Conservation (phyloP, 2,329 filamentous ascomycete species). For the Acrocalymma vagum region DNA sequence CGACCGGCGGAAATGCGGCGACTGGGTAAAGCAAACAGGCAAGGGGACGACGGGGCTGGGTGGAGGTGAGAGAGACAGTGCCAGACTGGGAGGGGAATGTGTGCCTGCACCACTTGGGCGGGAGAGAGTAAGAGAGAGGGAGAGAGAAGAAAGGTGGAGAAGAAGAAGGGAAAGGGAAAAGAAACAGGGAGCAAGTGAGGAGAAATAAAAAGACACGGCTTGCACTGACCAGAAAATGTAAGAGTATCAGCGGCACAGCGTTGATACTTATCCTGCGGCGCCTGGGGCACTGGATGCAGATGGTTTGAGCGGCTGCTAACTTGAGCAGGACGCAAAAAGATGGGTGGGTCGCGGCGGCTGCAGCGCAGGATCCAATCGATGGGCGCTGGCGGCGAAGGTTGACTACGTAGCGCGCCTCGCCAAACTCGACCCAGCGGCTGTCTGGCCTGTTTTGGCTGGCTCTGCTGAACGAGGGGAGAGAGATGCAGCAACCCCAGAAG, state of each 20-base stretch:
- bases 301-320: slow-evolving; percentile 23
- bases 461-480: slow-evolving; percentile 36
- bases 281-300: slow-evolving; percentile 23
- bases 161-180: slow-evolving; percentile 24
- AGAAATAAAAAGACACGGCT: slow-evolving; percentile 15
- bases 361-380: slow-evolving; percentile 38
- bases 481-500: slow-evolving; percentile 36
- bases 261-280: slow-evolving; percentile 40
- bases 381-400: slow-evolving; percentile 19
- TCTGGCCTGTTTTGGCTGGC: slow-evolving; percentile 38
- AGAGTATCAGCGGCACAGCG: slow-evolving; percentile 33
- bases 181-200: slow-evolving; percentile 3
- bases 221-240: slow-evolving; percentile 38
- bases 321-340: slow-evolving; percentile 29
- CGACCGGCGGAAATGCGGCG: slow-evolving; percentile 42
- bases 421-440: slow-evolving; percentile 37
- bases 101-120: slow-evolving; percentile 38
- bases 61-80: slow-evolving; percentile 30
- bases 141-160: slow-evolving; percentile 32
- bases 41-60: slow-evolving; percentile 28
- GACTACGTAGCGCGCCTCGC: slow-evolving; percentile 40
- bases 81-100: slow-evolving; percentile 30
- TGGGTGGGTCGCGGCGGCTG: slow-evolving; percentile 34
- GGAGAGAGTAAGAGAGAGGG: slow-evolving; percentile 28
- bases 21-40: slow-evolving; percentile 40